A percentile compares a stretch with the other conserved stretches of the same genome.
Evolutionary conservation across 768 basidiomycete genomes (phyloP).

Genomic region (Agaricus sinodeliciosus): DNA sequence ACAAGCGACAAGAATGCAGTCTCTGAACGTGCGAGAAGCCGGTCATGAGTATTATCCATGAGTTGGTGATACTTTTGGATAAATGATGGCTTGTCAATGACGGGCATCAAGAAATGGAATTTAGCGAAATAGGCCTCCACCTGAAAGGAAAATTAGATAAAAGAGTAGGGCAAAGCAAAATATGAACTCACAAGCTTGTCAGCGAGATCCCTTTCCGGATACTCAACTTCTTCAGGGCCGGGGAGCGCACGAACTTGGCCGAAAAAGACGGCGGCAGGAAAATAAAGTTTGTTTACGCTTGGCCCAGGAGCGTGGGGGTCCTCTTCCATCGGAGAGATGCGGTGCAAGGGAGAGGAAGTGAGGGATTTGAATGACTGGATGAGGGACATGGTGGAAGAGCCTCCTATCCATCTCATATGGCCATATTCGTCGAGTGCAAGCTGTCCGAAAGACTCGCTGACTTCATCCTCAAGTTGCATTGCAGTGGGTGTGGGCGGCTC

Average conservation of each 20-base stretch:
- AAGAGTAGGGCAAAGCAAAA: constrained; percentile 10
- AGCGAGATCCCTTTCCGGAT: constrained; percentile 76
- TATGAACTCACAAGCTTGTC: constrained; percentile 68
- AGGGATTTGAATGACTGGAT: constrained; percentile 81
- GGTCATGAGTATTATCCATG: constrained; percentile 64
- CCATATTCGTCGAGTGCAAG: constrained; percentile 86
- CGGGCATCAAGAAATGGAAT: constrained; percentile 83
- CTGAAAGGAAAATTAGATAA: constrained; percentile 30
- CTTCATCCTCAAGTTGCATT: constrained; percentile 53
- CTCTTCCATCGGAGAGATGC: constrained; percentile 79
- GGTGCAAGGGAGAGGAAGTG: constrained; percentile 67
- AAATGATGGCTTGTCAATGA: constrained; percentile 84
- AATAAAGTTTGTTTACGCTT: constrained; percentile 80
- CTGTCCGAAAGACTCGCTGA: constrained; percentile 82
- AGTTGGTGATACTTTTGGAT: constrained; percentile 60
- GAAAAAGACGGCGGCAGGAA: constrained; percentile 83
- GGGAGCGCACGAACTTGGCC: constrained; percentile 81
- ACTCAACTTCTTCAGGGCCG: constrained; percentile 81
- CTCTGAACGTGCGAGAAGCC: constrained; percentile 46
- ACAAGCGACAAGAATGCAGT: constrained; percentile 75
- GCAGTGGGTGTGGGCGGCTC: constrained; percentile 30
- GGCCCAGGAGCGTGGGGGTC: constrained; percentile 75
- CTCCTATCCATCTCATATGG: constrained; percentile 88
- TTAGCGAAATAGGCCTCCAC: constrained; percentile 83
- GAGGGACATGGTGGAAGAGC: constrained; percentile 87